These are phyloP conservation scores for Didymella arachidicola DNA, from an alignment of 2,329 filamentous ascomycete species.

Conservation along the genomic window DNA sequence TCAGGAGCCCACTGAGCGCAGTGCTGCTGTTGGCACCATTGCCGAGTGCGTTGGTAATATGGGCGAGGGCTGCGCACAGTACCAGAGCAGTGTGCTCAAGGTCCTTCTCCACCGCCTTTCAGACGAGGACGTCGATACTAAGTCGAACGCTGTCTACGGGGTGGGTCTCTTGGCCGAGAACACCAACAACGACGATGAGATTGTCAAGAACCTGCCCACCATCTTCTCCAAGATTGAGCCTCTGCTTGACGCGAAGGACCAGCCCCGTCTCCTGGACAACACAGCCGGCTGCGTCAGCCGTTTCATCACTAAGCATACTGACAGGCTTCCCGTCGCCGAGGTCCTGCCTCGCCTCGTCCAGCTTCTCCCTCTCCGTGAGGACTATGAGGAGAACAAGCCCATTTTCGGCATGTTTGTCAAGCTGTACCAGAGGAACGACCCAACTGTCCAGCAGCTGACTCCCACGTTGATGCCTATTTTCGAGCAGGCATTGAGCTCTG, in stretches of 20 bases:
- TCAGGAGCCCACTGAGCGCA: conserved; percentile 85
- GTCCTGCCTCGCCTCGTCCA: conserved; percentile 82
- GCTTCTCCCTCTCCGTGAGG: conserved; percentile 86
- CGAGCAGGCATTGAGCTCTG: conserved; percentile 74
- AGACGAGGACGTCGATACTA: conserved; percentile 89
- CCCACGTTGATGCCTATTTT: conserved; percentile 74
- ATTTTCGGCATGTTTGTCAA: conserved; percentile 90
- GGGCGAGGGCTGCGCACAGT: conserved; percentile 80
- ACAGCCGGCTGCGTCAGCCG: conserved; percentile 88
- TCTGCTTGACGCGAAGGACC: conserved; percentile 77
- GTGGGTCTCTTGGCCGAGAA: conserved; percentile 84
- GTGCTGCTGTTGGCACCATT: conserved; percentile 87
- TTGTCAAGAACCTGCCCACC: conserved; percentile 75
- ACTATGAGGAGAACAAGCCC: conserved; percentile 95
- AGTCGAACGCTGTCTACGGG: conserved; percentile 94
- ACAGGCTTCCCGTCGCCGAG: conserved; percentile 79
- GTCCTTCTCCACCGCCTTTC: conserved; percentile 84
- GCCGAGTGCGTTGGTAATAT: conserved; percentile 90
- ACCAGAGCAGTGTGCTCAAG: conserved; percentile 78
- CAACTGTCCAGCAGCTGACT: conserved; percentile 73
- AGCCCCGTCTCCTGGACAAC: conserved; percentile 88
- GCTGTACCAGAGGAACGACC: conserved; percentile 77
- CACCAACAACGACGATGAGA: conserved; percentile 75
- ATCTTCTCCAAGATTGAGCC: conserved; percentile 89
- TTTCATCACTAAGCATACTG: conserved; percentile 90